Base-by-base conservation (phyloP, 768 basidiomycete species). In the Paxillus rubicundulus region DNA sequence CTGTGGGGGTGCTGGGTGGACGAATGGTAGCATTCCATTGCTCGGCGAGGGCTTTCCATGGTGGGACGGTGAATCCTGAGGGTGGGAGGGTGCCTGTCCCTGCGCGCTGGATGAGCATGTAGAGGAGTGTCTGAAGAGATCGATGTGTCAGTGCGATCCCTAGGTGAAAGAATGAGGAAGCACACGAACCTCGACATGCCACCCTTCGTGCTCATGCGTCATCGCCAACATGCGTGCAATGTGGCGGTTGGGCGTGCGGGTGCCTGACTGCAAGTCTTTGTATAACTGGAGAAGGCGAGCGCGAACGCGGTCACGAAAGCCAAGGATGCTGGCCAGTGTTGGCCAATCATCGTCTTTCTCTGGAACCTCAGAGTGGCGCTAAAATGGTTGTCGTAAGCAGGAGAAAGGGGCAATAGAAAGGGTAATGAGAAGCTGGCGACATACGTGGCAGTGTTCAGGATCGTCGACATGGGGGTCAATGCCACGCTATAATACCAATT, bases 401-500 rank as follows among this genome's bases (percentile, higher is more conserved):
- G 24, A 24, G 24, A 24, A 24, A 24, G 24, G 24, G 24, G 24
- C 4, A 24, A 24, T 24, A 24, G 24, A 17, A 13, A 24, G 24
- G 24, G 24, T 32, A 40, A 43, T 6, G 6, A 30, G 43, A 28
- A 27, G 17, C 24, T 24, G 24, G 24, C 6, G 33, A 72, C 85
- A 46, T 70, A 89, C 88, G 69, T 94, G 92, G 60, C 88, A 88
- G 60, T 89, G 80, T 21, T 86, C 82, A 0, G 92, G 91, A 67
- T 95, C 90, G 60, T 96, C 92, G 17, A 96, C 91, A 58, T 89
- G 86, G 0, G 95, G 95, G 68, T 97, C 94, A 62, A 98, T 95
- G 7, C 95, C 93, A 46, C 86, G 76, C 84, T 84, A 24, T 5
- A 24, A 24, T 4, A 24, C 24, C 24, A 24, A 24, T 24, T 6